These are phyloP conservation scores for Suillus placidus DNA, from an alignment of 768 basidiomycete genomes.

Conservation along the genomic window DNA sequence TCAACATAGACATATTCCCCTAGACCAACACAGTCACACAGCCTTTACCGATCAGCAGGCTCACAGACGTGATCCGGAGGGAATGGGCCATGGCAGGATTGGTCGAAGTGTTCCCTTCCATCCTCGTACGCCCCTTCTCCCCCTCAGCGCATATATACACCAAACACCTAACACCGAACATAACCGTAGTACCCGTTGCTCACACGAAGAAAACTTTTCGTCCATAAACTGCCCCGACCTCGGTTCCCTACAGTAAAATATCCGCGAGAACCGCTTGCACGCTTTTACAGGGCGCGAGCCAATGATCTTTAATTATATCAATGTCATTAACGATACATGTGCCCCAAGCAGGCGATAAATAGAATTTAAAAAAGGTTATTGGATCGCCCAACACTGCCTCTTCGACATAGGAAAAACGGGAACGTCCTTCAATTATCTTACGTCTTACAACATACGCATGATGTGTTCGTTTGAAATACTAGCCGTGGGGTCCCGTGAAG, in stretches of 20 bases:
- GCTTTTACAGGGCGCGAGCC: not conserved
- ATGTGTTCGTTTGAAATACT: no score
- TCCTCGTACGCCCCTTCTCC: slow-evolving; percentile 61
- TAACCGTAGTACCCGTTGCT: slow-evolving; percentile 72
- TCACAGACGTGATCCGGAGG: slow-evolving; percentile 83
- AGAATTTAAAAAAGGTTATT: not conserved
- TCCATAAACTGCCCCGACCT: slow-evolving; percentile 89
- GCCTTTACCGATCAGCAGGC: slow-evolving; percentile 84
- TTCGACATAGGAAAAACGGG: not conserved
- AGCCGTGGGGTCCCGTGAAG: not conserved
- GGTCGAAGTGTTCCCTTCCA: slow-evolving; percentile 93
- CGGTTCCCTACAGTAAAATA: slow-evolving; percentile 74
- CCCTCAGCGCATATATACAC: not conserved
- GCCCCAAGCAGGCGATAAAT: not conserved
- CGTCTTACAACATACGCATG: no score
- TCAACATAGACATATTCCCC: slow-evolving; percentile 94
- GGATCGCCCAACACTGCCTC: not conserved
- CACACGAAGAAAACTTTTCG: slow-evolving; percentile 97
- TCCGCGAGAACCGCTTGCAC: slow-evolving; percentile 47
- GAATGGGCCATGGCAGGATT: slow-evolving; percentile 97
- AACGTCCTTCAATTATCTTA: no score
- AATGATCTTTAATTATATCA: not conserved
- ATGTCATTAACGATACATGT: not conserved
- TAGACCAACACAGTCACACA: slow-evolving; percentile 93
- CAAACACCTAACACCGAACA: not conserved